Percentiles rank a stretch among this genome's conserved stretches.
Conservation (phyloP, 116 monocot species). For the Cymodocea nodosa region DNA sequence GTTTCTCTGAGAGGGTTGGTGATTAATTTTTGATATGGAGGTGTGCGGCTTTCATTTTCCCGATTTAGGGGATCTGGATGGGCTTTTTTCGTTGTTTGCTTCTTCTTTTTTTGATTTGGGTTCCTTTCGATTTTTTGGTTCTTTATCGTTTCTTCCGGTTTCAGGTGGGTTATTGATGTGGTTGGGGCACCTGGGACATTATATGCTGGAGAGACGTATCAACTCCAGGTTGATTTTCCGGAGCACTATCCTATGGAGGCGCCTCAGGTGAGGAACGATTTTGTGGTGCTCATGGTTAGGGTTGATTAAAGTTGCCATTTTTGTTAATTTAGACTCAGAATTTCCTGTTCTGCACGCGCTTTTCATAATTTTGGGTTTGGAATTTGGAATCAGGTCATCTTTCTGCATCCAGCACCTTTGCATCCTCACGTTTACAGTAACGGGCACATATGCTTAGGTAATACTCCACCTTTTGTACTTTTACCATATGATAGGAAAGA, state of each 20-base stretch:
- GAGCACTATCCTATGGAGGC: constrained; percentile 99
- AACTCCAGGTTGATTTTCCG: constrained; percentile 97
- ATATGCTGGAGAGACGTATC: constrained; percentile 76
- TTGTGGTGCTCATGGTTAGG: neutral
- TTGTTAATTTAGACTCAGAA: neutral
- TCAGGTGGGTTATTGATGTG: constrained; percentile 90
- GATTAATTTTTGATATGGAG: no score
- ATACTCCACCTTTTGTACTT: neutral
- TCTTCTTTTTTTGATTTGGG: neutral
- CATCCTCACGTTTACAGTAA: constrained; percentile 87
- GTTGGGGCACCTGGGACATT: constrained; percentile 73
- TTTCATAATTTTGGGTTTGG: neutral
- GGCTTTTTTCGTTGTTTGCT: no score
- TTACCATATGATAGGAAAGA: no score
- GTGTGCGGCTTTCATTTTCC: no score
- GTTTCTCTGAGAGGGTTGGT: neutral
- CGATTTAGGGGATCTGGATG: no score
- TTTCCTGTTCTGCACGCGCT: neutral
- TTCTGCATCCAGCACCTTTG: constrained; percentile 55
- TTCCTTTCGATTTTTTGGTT: neutral
- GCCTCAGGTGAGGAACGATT: constrained; percentile 50
- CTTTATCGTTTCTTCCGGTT: neutral
- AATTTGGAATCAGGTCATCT: constrained; percentile 41
- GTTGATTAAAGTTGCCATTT: neutral
- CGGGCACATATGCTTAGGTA: constrained; percentile 86